Evolutionary conservation across 2,329 filamentous ascomycete genomes (phyloP).

Genomic region (Alternaria arborescens): DNA sequence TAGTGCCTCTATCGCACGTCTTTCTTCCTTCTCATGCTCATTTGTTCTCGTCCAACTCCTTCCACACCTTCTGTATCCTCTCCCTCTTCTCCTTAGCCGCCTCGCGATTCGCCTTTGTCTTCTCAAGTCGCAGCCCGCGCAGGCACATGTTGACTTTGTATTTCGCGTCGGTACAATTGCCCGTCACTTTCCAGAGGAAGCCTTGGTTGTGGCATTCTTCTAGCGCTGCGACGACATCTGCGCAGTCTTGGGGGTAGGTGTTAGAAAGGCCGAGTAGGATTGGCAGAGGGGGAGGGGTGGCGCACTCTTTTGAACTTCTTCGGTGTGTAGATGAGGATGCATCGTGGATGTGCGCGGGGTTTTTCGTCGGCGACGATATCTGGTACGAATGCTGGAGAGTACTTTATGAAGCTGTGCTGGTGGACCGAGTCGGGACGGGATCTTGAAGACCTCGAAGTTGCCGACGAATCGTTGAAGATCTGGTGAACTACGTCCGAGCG

Average conservation of each 20-base stretch:
- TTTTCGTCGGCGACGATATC: background rate
- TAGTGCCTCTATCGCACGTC: background rate
- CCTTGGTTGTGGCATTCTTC: slow-evolving; percentile 94
- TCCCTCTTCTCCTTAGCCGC: slow-evolving; percentile 72
- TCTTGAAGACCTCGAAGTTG: slow-evolving; percentile 15
- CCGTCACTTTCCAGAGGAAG: slow-evolving; percentile 89
- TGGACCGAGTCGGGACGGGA: background rate
- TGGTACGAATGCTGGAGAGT: background rate
- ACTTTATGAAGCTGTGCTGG: background rate
- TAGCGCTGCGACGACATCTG: slow-evolving; percentile 90
- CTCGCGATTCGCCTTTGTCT: slow-evolving; percentile 79
- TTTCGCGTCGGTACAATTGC: slow-evolving; percentile 90
- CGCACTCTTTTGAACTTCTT: slow-evolving; percentile 81
- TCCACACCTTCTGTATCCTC: slow-evolving; percentile 79
- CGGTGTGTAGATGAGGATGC: slow-evolving; percentile 97
- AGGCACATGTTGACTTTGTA: slow-evolving; percentile 85
- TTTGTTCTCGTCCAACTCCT: slow-evolving; percentile 77
- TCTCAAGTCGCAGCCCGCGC: slow-evolving; percentile 78
- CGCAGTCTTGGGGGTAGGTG: slow-evolving; percentile 73
- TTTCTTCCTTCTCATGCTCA: slow-evolving; percentile 15
- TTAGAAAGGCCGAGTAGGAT: slow-evolving; percentile 8
- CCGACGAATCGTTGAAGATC: slow-evolving; percentile 32
- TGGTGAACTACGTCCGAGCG: slow-evolving; percentile 39
- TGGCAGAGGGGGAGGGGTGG: background rate
- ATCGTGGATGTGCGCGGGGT: slow-evolving; percentile 61